These are phyloP conservation scores for Coemansia sp. DNA, from an alignment of 192 early-diverging fungal genomes.

Conservation along the genomic window DNA sequence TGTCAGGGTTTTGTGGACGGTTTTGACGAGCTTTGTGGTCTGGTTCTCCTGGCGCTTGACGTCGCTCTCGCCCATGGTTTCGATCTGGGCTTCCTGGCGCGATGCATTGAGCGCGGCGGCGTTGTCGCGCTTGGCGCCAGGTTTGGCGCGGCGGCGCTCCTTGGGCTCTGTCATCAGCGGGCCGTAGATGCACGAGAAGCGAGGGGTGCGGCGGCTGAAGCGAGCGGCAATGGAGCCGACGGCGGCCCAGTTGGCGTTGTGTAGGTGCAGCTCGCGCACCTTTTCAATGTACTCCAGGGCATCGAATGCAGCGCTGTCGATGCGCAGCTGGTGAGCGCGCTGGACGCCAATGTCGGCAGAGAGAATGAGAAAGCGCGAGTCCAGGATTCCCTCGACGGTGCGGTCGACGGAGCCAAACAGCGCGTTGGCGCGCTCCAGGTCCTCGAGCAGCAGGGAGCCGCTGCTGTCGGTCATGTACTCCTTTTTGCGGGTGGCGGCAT, in stretches of 20 bases:
- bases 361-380: slow-evolving; percentile 79
- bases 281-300: slow-evolving; percentile 76
- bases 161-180: slow-evolving; percentile 33
- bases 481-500: slow-evolving; percentile 41
- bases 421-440: slow-evolving; percentile 43
- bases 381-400: slow-evolving; percentile 87
- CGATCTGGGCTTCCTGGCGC: slow-evolving; percentile 40
- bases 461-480: slow-evolving; percentile 42
- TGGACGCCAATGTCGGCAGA: slow-evolving; percentile 76
- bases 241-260: slow-evolving; percentile 61
- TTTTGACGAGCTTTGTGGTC: slow-evolving; percentile 79
- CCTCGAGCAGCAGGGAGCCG: slow-evolving; percentile 27
- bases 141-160: slow-evolving; percentile 18
- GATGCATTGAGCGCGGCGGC: neutral
- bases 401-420: slow-evolving; percentile 64
- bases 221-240: slow-evolving; percentile 61
- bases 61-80: slow-evolving; percentile 68
- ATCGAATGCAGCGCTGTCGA: slow-evolving; percentile 78
- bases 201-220: slow-evolving; percentile 62
- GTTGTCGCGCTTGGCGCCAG: neutral
- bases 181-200: slow-evolving; percentile 79
- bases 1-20: slow-evolving; percentile 65
- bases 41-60: slow-evolving; percentile 84
- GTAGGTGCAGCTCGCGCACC: slow-evolving; percentile 47
- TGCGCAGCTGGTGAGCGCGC: slow-evolving; percentile 75